phyloP scores from a whole-genome alignment of 192 early-diverging fungal genomes.

The Coemansia sp. region DNA sequence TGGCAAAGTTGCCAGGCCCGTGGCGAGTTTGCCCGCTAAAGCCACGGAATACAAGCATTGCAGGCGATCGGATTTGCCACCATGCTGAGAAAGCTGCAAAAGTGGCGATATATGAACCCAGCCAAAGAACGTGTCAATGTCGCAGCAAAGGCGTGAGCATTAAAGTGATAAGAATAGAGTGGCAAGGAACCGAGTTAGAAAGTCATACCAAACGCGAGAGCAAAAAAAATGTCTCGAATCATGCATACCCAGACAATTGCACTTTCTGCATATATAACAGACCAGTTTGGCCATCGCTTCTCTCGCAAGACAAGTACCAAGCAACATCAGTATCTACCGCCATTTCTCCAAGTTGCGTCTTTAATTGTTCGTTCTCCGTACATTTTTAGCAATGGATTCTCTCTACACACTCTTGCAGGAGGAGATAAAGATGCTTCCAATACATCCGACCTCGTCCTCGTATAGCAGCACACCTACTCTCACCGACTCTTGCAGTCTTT shows the following conservation, averaged over 20 bases:
- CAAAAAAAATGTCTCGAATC: background rate
- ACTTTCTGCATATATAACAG: background rate
- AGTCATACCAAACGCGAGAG: background rate
- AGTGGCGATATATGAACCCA: background rate
- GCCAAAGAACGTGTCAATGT: background rate
- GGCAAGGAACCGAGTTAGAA: background rate
- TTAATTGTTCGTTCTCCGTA: background rate
- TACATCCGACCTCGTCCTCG: background rate
- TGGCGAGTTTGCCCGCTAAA: conserved; percentile 2
- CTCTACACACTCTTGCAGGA: background rate
- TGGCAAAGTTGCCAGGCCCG: background rate
- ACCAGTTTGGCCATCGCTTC: background rate
- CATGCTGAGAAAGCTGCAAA: background rate
- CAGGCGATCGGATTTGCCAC: background rate
- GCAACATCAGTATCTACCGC: background rate
- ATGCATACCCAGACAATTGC: background rate
- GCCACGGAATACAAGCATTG: background rate
- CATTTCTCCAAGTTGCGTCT: background rate
- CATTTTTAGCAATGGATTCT: background rate
- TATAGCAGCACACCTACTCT: background rate
- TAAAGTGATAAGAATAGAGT: background rate
- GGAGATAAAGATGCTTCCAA: background rate
- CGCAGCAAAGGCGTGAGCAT: background rate
- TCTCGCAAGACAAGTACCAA: background rate
- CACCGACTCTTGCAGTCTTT: background rate